These are phyloP conservation scores for Candida pseudocylindracea DNA, from an alignment of 1,139 yeast species.

Conservation along the genomic window DNA sequence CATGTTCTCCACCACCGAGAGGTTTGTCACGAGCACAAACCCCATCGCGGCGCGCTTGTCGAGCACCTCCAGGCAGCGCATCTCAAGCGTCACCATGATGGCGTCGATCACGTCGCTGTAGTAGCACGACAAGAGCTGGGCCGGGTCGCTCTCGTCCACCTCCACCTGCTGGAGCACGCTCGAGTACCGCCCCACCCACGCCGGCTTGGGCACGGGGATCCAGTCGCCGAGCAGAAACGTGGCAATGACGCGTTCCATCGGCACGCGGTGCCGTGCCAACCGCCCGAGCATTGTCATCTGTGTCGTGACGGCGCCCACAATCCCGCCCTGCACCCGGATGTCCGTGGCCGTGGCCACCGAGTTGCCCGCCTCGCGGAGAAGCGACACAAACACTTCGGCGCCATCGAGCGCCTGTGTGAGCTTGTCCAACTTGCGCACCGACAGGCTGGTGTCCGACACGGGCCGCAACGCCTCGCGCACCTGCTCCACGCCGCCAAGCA, in stretches of 20 bases:
- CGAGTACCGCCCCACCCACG: background rate
- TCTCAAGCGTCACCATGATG: constrained; percentile 1
- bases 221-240: background rate
- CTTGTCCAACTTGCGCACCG: too few relatives aligned
- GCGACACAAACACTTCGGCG: background rate
- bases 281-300: background rate
- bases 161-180: background rate
- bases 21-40: background rate
- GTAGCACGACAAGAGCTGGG: background rate
- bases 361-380: background rate
- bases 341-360: background rate
- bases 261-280: background rate
- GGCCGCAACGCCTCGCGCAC: too few relatives aligned
- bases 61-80: background rate
- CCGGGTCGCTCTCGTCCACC: background rate
- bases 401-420: too few relatives aligned
- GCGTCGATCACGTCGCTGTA: constrained; percentile 1
- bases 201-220: background rate
- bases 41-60: background rate
- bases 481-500: too few relatives aligned
- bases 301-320: background rate
- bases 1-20: constrained; percentile 1
- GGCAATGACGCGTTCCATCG: background rate
- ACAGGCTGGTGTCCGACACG: too few relatives aligned
- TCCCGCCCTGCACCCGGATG: background rate